Conservation (phyloP, 345 rosid species). For the Psidium guajava region DNA sequence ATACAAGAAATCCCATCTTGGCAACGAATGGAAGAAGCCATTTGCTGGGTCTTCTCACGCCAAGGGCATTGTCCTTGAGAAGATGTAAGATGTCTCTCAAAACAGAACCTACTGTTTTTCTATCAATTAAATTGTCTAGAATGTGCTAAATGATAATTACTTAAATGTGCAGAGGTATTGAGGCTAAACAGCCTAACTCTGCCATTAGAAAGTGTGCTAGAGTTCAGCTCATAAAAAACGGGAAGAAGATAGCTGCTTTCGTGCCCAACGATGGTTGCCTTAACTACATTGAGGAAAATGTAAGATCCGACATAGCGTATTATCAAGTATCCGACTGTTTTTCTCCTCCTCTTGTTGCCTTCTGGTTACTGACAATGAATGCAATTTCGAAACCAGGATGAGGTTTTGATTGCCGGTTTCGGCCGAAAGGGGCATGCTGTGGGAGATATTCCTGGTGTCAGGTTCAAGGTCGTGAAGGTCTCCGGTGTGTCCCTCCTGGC, state of each 20-base stretch:
- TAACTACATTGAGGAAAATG: constrained; percentile 90
- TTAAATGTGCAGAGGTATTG: constrained; percentile 61
- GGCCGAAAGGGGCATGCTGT: constrained; percentile 83
- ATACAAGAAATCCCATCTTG: constrained; percentile 77
- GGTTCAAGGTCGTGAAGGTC: constrained; percentile 83
- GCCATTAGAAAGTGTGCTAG: constrained; percentile 95
- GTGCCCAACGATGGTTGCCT: constrained; percentile 97
- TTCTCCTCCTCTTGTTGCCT: not conserved
- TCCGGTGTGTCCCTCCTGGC: constrained; percentile 78
- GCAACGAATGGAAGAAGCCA: constrained; percentile 91
- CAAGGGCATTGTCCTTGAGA: constrained; percentile 72
- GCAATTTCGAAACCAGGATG: constrained; percentile 31
- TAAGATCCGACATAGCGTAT: constrained; percentile 4
- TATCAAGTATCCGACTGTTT: not conserved
- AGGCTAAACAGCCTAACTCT: constrained; percentile 98
- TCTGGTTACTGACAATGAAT: not conserved
- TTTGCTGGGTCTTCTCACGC: constrained; percentile 86
- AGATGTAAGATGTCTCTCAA: constrained; percentile 30
- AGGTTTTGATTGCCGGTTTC: constrained; percentile 71
- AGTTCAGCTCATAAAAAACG: constrained; percentile 89
- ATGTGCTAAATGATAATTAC: not conserved
- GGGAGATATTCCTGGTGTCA: constrained; percentile 84
- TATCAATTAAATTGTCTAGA: not conserved
- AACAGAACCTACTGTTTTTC: not conserved
- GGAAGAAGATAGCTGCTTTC: constrained; percentile 93